phyloP scores from a whole-genome alignment of 306 rosid species.

The Inga leiocalycina region DNA sequence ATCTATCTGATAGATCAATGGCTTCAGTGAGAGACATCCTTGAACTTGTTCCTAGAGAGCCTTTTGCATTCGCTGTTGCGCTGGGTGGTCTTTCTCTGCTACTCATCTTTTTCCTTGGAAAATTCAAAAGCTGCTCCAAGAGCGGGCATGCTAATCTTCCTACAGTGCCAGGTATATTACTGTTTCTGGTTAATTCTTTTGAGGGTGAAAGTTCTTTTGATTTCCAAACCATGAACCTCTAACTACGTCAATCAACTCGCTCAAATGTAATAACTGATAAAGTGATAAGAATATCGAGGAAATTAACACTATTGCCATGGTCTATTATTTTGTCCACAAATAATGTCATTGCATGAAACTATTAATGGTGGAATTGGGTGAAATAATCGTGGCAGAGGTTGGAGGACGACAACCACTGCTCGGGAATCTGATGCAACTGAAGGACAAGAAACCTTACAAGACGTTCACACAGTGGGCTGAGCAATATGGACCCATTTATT shows the following conservation, averaged over 20 bases:
- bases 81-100: constrained; percentile 55
- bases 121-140: constrained; percentile 3
- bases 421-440: constrained; percentile 88
- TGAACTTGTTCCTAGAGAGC: constrained; percentile 30
- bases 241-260: not conserved
- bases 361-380: not conserved
- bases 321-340: not conserved
- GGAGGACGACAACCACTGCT: constrained; percentile 85
- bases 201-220: not conserved
- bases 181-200: not conserved
- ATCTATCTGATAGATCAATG: not conserved
- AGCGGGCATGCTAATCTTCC: constrained; percentile 49
- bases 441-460: constrained; percentile 93
- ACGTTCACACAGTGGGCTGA: constrained; percentile 79
- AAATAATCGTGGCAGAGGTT: constrained; percentile 58
- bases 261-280: not conserved
- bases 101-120: constrained; percentile 24
- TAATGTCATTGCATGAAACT: not conserved
- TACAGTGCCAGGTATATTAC: constrained; percentile 59
- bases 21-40: not conserved
- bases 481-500: constrained; percentile 72
- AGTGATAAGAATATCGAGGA: too few species aligned
- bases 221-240: not conserved
- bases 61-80: constrained; percentile 37
- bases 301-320: not conserved